Conservation (phyloP, 2,329 filamentous ascomycete genomes). For the Dactylellina parvicollis region DNA sequence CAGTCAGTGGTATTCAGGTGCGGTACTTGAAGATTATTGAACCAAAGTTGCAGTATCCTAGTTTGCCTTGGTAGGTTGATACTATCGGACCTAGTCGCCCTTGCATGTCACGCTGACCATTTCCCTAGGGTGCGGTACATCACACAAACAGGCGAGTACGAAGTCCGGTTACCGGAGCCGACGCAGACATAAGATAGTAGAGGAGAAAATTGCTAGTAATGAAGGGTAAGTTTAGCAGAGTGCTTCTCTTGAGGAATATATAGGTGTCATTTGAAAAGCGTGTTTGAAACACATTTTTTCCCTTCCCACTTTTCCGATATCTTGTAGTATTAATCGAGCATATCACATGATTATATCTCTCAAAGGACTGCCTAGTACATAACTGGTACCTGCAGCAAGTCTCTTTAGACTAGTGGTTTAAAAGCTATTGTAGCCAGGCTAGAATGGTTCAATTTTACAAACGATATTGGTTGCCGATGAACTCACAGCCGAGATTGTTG, state of each 20-base stretch:
- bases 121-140: constrained; percentile 90
- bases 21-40: constrained; percentile 99
- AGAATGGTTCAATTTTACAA: too few species aligned
- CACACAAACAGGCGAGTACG: constrained; percentile 74
- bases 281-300: constrained; percentile 43
- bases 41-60: constrained; percentile 71
- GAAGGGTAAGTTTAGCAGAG: constrained; percentile 3
- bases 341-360: too few species aligned
- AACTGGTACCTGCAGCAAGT: too few species aligned
- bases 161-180: constrained; percentile 66
- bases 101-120: constrained; percentile 65
- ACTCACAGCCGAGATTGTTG: too few species aligned
- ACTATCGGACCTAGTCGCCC: constrained; percentile 18
- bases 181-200: constrained; percentile 76
- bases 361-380: too few species aligned
- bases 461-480: too few species aligned
- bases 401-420: too few species aligned
- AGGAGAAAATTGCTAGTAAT: background rate
- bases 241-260: background rate
- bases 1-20: constrained; percentile 98
- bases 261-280: constrained; percentile 30
- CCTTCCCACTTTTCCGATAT: background rate
- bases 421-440: too few species aligned
- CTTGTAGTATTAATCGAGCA: background rate
- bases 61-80: constrained; percentile 68